phyloP scores from a whole-genome alignment of 108 stramenopile genomes.

The Discostella stelligeroides region DNA sequence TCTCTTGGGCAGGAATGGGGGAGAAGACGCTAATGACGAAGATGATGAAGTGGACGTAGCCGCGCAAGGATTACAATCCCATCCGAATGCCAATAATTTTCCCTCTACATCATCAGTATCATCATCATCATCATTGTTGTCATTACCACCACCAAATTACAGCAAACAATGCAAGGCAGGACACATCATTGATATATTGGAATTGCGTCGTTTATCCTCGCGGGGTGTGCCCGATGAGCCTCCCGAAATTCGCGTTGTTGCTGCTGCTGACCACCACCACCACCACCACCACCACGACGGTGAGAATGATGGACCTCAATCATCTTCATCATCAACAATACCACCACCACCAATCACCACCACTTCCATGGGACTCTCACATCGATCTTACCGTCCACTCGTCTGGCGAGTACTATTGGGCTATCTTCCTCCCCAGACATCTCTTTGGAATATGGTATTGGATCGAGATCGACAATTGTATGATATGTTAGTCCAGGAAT shows the following conservation, averaged over 20 bases:
- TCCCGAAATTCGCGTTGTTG: conserved; percentile 15
- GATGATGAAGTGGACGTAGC: neutral
- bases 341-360: neutral
- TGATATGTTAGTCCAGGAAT: conserved; percentile 52
- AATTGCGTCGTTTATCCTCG: conserved; percentile 61
- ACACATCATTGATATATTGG: conserved; percentile 60
- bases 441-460: conserved; percentile 57
- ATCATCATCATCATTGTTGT: neutral
- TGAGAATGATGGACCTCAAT: neutral
- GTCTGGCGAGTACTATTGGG: conserved; percentile 81
- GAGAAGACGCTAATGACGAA: neutral
- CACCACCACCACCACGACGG: neutral
- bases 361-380: conserved; percentile 17
- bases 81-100: no score
- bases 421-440: conserved; percentile 59
- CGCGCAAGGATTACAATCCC: no score
- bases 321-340: neutral
- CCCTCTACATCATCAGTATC: no score
- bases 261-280: neutral
- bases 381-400: conserved; percentile 61
- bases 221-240: conserved; percentile 68
- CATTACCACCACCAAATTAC: no score
- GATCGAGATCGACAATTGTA: conserved; percentile 62
- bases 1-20: conserved; percentile 27
- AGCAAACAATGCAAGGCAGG: conserved; percentile 43